Evolutionary conservation across 106 monocot species (phyloP), one percentile per base, ranked within the genome.

Genomic region (Ottelia alismoides): DNA sequence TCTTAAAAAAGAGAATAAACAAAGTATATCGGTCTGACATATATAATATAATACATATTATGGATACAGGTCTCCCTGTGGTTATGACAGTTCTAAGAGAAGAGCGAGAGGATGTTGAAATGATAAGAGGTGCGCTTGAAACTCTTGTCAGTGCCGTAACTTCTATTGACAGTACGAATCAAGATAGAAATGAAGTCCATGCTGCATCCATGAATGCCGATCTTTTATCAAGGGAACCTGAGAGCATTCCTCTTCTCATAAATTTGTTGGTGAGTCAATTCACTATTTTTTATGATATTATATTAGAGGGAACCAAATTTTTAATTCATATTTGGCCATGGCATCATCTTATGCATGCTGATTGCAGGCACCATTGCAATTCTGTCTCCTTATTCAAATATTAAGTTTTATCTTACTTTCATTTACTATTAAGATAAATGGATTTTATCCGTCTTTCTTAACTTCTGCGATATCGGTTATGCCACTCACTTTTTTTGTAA

Each of bases 101-200:
- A 75, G 98, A 98, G 20, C 73, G 85, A 32, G 82, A 90, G 54
- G 90, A 98, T 78, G 74, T 83, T 56, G 90, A 98, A 75, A 70
- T 98, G 44, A 68, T 98, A 23, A 67, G 85, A 62, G 90, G 90
- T 64, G 68, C 90, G 4, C 72, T 98, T 22, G 98, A 98, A 77
- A 98, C 98, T 62, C 79, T 98, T 58, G 79, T 98, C 16, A 80
- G 98, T 73, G 76, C 98, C 21, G 65, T 98, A 60, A 86, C 85
- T 65, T 90, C 98, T 31, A 67, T 83, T 31, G 98, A 90, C 56
- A 71, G 74, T 50, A 56, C 64, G 55, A 60, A 58, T 43, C 74
- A 63, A 30, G 45, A 57, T 14, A 85, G 90, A 56, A 83, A 85
- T 77, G 90, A 75, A 61, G 67, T 90, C 57, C 90, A 90, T 30